A percentile compares a stretch with the other conserved stretches of the same genome.
These are phyloP conservation scores for Sporothrix protearum DNA, from an alignment of 2,329 filamentous ascomycete species.

Conservation along the genomic window DNA sequence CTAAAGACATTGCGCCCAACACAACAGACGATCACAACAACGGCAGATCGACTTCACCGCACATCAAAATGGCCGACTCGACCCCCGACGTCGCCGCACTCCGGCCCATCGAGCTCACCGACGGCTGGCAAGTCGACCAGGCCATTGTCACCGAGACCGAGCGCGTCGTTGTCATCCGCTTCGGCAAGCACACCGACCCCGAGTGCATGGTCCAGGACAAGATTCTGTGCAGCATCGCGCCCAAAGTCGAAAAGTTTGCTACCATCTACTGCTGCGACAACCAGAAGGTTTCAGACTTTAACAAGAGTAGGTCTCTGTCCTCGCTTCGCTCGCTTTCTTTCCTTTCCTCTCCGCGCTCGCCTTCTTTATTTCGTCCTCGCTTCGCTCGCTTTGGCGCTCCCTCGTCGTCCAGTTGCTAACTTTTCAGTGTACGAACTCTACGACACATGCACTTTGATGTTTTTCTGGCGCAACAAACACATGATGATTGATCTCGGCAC, in stretches of 20 bases:
- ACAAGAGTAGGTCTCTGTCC: constrained; percentile 55
- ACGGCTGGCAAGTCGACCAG: constrained; percentile 98
- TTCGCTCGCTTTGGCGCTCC: not conserved
- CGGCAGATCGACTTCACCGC: no score
- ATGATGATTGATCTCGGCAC: constrained; percentile 99
- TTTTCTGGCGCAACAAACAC: constrained; percentile 96
- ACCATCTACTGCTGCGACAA: constrained; percentile 93
- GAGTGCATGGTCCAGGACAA: constrained; percentile 79
- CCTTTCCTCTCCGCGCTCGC: not conserved
- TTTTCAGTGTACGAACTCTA: constrained; percentile 68
- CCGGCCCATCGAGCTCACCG: constrained; percentile 51
- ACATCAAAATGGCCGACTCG: not conserved
- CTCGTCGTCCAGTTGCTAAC: constrained; percentile 58
- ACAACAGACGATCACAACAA: no score
- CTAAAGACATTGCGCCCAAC: no score
- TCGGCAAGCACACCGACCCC: constrained; percentile 79
- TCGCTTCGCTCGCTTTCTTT: no score
- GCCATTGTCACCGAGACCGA: constrained; percentile 87
- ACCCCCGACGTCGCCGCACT: constrained; percentile 1
- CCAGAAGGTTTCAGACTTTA: constrained; percentile 86
- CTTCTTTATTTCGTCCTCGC: no score
- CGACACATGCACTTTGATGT: constrained; percentile 77
- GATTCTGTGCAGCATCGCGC: constrained; percentile 89
- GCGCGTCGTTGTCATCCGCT: constrained; percentile 87
- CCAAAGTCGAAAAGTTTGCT: constrained; percentile 89